Base-by-base conservation (phyloP, 345 rosid species). In the Acer yangbiense region DNA sequence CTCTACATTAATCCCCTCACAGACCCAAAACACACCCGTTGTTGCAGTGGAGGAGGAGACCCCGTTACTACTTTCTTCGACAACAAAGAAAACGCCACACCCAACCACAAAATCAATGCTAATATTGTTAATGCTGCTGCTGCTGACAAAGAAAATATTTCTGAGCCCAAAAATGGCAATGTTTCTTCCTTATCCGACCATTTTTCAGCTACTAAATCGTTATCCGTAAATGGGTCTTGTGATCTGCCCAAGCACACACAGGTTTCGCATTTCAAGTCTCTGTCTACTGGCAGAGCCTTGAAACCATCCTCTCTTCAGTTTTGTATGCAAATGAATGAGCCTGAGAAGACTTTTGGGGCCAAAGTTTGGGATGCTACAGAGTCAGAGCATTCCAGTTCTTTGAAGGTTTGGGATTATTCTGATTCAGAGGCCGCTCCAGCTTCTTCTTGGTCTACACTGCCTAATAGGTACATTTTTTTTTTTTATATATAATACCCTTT, bases 401-500 rank as follows among this genome's bases (percentile, higher is more conserved):
- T 91, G 77, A 91, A 91, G 54, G 82, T 95, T 64, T 95, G 98
- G 99, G 99, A 95, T 69, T 89, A 84, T 65, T 95, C 99, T 2
- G 99, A 95, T 84, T 92, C 96, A 0, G 98, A 95, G 81, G 92
- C 98, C 7, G 97, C 99, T 54, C 99, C 97, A 6, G 98, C 99
- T 86, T 89, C 98, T 78, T 90, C 97, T 82, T 93, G 99, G 99
- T 86, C 98, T 73, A 85, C 93, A 25, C 79, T 93, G 74, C 99
- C 99, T 41, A 95, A 93, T 27, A 90, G 97, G 98, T 93, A 44
- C 14, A 52, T 29, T 20, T 16, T 23, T 25, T 16, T 46, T 72
- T 20, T 20, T 11, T 57, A 64, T 23, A 8, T 0, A 4, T 57
- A 25, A 2, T 57, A 25, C 18, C 2, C 54, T 62, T 43, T 72